Conservation (phyloP, 148 eudicot species). For the Heliamphora exappendiculata region DNA sequence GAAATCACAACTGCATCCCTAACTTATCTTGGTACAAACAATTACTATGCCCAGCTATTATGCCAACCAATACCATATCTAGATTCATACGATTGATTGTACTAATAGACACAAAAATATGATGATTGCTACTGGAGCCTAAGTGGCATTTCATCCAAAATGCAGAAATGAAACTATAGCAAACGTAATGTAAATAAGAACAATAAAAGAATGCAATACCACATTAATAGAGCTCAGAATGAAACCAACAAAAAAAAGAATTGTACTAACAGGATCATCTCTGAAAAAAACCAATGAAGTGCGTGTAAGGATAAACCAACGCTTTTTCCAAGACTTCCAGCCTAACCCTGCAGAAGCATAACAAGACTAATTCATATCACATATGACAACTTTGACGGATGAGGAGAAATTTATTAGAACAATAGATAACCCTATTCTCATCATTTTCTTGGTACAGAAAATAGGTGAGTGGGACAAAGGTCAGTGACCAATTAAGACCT, state of each 20-base stretch:
- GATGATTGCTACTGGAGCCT: not conserved
- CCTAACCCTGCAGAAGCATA: conserved; percentile 72
- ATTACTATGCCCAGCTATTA: not conserved
- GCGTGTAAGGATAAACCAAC: conserved; percentile 97
- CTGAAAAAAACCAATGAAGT: conserved; percentile 95
- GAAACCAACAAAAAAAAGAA: conserved; percentile 5
- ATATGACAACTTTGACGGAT: not conserved
- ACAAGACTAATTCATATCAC: not conserved
- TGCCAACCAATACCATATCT: not conserved
- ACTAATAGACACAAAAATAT: not conserved
- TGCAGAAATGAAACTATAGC: not conserved
- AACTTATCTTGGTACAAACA: no score
- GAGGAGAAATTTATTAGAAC: not conserved
- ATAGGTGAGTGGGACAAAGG: not conserved
- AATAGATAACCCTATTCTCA: not conserved
- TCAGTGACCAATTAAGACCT: not conserved
- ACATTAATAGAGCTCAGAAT: conserved; percentile 4
- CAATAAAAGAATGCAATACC: not conserved
- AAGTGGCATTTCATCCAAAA: not conserved
- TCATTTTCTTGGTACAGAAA: not conserved
- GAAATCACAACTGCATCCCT: not conserved
- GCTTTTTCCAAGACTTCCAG: conserved; percentile 99
- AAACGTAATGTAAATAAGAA: not conserved
- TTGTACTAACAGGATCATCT: conserved; percentile 84
- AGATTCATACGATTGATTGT: not conserved